Percentiles rank a stretch among this genome's conserved stretches.
phyloP scores from a whole-genome alignment of 1,284 basidiomycete genomes.

The Caloboletus inedulis region DNA sequence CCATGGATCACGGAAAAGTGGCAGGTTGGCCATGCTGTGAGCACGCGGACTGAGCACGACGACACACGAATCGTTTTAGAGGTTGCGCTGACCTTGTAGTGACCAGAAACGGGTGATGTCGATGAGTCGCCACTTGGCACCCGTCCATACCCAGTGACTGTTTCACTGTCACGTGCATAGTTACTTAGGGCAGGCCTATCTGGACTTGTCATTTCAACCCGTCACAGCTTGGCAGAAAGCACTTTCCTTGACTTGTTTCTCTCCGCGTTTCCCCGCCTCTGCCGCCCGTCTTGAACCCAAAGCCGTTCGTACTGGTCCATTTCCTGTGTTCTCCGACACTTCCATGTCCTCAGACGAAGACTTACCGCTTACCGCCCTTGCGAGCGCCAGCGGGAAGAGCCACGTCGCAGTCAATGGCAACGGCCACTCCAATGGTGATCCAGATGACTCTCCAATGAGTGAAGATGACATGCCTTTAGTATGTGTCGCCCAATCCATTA shows the following conservation, averaged over 20 bases:
- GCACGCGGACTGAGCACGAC: slow-evolving; percentile 10
- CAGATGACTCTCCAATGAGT: slow-evolving; percentile 53
- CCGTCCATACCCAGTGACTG: neutral
- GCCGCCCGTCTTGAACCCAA: slow-evolving; percentile 1
- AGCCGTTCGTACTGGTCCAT: neutral
- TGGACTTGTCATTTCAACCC: slow-evolving; percentile 46
- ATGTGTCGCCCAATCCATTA: slow-evolving; percentile 27
- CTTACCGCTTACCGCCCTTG: slow-evolving; percentile 52
- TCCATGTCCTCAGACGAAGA: slow-evolving; percentile 65
- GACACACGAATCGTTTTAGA: neutral
- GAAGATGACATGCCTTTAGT: slow-evolving; percentile 72
- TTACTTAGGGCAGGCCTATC: slow-evolving; percentile 57
- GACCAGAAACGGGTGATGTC: slow-evolving; percentile 14
- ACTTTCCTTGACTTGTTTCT: slow-evolving; percentile 21
- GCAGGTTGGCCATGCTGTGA: slow-evolving; percentile 53
- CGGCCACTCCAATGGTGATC: slow-evolving; percentile 36
- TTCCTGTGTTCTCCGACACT: slow-evolving; percentile 25
- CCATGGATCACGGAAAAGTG: slow-evolving; percentile 90
- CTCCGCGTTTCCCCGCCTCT: slow-evolving; percentile 23
- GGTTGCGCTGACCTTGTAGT: slow-evolving; percentile 22
- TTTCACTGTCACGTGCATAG: slow-evolving; percentile 23
- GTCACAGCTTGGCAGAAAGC: slow-evolving; percentile 23
- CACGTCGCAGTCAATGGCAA: slow-evolving; percentile 45
- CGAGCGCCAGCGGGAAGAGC: slow-evolving; percentile 36
- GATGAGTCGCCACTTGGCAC: neutral